Conservation (phyloP, 805 yeast genomes). For the Metschnikowia reukaufii region DNA sequence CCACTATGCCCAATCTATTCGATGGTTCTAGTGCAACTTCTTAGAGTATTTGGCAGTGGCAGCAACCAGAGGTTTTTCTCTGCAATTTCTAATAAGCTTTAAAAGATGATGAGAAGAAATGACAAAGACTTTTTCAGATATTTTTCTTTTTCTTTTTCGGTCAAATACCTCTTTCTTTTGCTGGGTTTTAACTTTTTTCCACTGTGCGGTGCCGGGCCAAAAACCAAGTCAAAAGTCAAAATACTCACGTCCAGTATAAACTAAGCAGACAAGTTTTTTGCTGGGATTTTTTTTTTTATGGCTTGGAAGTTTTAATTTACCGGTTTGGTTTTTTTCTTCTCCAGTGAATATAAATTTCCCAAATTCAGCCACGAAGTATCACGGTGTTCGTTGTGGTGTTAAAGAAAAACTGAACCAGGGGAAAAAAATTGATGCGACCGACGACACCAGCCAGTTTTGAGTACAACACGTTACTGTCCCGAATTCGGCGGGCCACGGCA, state of each 20-base stretch:
- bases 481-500: background rate
- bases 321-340: background rate
- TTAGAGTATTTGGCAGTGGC: background rate
- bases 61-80: too few species aligned
- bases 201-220: background rate
- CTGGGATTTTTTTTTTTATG: background rate
- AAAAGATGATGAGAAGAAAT: too few species aligned
- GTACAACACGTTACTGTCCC: slow-evolving; percentile 22
- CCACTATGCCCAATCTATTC: background rate
- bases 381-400: background rate
- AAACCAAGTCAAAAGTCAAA: background rate
- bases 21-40: background rate
- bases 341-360: background rate
- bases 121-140: too few species aligned
- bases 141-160: too few species aligned
- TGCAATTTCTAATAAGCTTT: too few species aligned
- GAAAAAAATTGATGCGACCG: slow-evolving; percentile 19
- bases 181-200: background rate
- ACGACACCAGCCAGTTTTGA: slow-evolving; percentile 18
- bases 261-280: background rate
- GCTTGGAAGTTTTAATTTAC: background rate
- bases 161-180: too few species aligned
- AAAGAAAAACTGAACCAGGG: background rate
- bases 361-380: background rate
- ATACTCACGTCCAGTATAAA: background rate